Conservation (phyloP, 2,329 filamentous ascomycete genomes). For the Neofusicoccum umdonicola region DNA sequence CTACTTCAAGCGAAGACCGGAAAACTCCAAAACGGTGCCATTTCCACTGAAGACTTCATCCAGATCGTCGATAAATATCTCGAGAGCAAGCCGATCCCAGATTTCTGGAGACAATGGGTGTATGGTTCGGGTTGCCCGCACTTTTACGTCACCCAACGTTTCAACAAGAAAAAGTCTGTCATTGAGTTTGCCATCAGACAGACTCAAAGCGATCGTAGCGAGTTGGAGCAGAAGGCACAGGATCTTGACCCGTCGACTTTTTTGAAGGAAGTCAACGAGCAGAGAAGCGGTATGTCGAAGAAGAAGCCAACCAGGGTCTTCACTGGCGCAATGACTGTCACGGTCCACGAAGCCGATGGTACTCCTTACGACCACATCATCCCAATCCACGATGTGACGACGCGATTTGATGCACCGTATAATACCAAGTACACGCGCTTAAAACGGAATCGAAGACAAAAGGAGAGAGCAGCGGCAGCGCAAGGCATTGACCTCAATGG, state of each 20-base stretch:
- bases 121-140: slow-evolving; percentile 82
- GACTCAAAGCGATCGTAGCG: slow-evolving; percentile 49
- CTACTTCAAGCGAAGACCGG: slow-evolving; percentile 84
- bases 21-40: slow-evolving; percentile 65
- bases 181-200: slow-evolving; percentile 90
- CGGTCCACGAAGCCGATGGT: slow-evolving; percentile 96
- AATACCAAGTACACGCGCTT: slow-evolving; percentile 99
- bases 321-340: slow-evolving; percentile 93
- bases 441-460: slow-evolving; percentile 80
- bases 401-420: slow-evolving; percentile 92
- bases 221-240: slow-evolving; percentile 27
- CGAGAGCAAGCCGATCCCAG: slow-evolving; percentile 52
- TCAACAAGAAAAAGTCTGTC: slow-evolving; percentile 96
- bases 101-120: slow-evolving; percentile 92
- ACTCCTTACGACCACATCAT: slow-evolving; percentile 98
- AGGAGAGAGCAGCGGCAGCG: slow-evolving; percentile 68
- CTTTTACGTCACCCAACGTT: slow-evolving; percentile 81
- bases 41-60: slow-evolving; percentile 75
- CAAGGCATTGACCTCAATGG: slow-evolving; percentile 61
- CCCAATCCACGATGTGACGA: slow-evolving; percentile 83
- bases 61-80: slow-evolving; percentile 84
- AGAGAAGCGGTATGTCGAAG: slow-evolving; percentile 3
- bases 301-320: slow-evolving; percentile 68
- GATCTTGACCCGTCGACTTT: slow-evolving; percentile 71
- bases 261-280: slow-evolving; percentile 78